A percentile compares a stretch with the other conserved stretches of the same genome.
Evolutionary conservation across 2,329 filamentous ascomycete species (phyloP).

Genomic region (Stagonosporopsis vannaccii): DNA sequence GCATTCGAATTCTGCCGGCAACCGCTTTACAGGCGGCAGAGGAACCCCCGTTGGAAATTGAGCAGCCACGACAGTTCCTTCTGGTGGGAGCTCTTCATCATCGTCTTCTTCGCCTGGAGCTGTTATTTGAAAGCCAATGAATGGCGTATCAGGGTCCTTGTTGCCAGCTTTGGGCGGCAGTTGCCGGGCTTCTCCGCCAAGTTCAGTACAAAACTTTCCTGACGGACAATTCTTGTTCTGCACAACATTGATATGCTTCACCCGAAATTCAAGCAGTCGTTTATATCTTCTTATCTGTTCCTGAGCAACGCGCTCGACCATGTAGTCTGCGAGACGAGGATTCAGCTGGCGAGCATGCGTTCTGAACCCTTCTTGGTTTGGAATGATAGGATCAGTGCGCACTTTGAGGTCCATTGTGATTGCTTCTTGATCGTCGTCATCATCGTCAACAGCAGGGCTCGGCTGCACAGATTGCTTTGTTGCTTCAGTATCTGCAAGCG

Average conservation of each 20-base stretch:
- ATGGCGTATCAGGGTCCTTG: conserved; percentile 65
- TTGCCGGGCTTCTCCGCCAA: conserved; percentile 70
- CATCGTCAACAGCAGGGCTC: conserved; percentile 49
- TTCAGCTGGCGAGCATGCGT: conserved; percentile 77
- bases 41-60: conserved; percentile 84
- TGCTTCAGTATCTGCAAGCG: conserved; percentile 49
- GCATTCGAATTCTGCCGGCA: conserved; percentile 91
- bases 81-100: conserved; percentile 69
- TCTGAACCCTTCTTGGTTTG: conserved; percentile 78
- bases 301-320: conserved; percentile 82
- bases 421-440: conserved; percentile 59
- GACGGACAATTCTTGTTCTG: conserved; percentile 66
- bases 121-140: conserved; percentile 62
- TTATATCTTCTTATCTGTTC: conserved; percentile 85
- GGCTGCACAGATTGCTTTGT: conserved; percentile 41
- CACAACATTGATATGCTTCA: conserved; percentile 72
- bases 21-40: conserved; percentile 75
- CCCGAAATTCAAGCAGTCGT: conserved; percentile 71
- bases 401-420: conserved; percentile 68
- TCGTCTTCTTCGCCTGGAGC: conserved; percentile 67
- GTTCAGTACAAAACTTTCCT: conserved; percentile 67
- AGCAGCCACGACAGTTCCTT: conserved; percentile 73
- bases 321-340: conserved; percentile 69
- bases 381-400: conserved; percentile 71
- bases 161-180: conserved; percentile 67